Percentiles rank a stretch among this genome's conserved stretches.
Conservation (phyloP, 2,329 filamentous ascomycete genomes). For the Trichoderma harzianum region DNA sequence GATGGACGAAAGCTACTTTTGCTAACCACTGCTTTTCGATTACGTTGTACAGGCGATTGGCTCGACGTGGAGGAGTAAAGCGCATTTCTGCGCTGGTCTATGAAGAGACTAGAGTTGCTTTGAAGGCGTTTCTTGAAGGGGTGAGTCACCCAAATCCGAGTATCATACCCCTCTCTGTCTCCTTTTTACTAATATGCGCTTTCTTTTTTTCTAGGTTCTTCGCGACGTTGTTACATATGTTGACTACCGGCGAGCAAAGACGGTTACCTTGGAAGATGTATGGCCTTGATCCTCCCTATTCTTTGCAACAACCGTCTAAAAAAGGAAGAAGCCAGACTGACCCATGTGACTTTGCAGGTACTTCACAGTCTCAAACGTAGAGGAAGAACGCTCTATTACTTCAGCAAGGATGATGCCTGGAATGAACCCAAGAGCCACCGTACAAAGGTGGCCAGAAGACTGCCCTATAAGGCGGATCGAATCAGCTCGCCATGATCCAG, state of each 20-base stretch:
- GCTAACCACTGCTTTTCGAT: background rate
- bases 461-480: background rate
- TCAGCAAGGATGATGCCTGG: slow-evolving; percentile 43
- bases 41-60: slow-evolving; percentile 54
- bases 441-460: background rate
- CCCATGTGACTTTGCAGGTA: slow-evolving; percentile 27
- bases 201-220: slow-evolving; percentile 44
- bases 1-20: background rate
- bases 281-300: background rate
- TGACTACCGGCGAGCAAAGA: slow-evolving; percentile 57
- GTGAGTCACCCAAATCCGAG: slow-evolving; percentile 33
- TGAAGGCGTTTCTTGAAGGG: slow-evolving; percentile 48
- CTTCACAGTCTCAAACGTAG: slow-evolving; percentile 47
- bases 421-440: background rate
- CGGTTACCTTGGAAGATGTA: slow-evolving; percentile 61
- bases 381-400: slow-evolving; percentile 56
- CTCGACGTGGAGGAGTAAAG: slow-evolving; percentile 74
- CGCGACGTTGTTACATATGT: slow-evolving; percentile 46
- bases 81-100: slow-evolving; percentile 66
- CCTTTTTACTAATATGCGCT: background rate
- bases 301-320: background rate
- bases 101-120: slow-evolving; percentile 51
- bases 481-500: background rate
- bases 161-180: background rate
- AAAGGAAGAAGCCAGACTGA: background rate